Conservation (phyloP, 2,329 filamentous ascomycete species). For the Xylaria sp. region DNA sequence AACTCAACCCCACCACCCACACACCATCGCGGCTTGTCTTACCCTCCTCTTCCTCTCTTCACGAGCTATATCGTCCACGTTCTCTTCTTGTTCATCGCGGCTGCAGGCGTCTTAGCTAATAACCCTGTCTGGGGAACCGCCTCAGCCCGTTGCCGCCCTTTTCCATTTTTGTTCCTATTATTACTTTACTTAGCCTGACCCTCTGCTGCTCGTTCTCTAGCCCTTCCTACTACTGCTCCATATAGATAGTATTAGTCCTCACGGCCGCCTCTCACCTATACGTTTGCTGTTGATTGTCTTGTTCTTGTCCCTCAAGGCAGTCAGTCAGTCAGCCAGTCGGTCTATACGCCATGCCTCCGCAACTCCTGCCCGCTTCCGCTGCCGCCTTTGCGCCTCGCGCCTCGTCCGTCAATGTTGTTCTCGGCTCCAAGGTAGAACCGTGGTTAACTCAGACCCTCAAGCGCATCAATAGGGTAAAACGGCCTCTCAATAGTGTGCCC, state of each 20-base stretch:
- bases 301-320: background rate
- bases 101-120: conserved; percentile 71
- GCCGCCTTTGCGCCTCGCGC: conserved; percentile 93
- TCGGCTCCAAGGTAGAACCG: conserved; percentile 90
- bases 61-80: conserved; percentile 68
- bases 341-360: conserved; percentile 79
- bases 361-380: conserved; percentile 93
- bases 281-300: background rate
- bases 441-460: conserved; percentile 98
- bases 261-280: conserved; percentile 3
- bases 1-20: conserved; percentile 63
- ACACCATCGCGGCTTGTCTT: conserved; percentile 54
- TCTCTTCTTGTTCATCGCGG: conserved; percentile 68
- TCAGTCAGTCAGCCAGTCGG: conserved; percentile 17
- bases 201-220: background rate
- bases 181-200: conserved; percentile 48
- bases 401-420: conserved; percentile 92
- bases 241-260: conserved; percentile 4
- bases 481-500: conserved; percentile 94
- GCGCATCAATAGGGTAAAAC: conserved; percentile 95
- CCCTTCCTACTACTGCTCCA: too few relatives aligned
- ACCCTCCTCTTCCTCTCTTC: conserved; percentile 62
- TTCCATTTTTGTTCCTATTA: conserved; percentile 56
- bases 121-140: conserved; percentile 65
- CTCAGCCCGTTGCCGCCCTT: conserved; percentile 60